phyloP scores from a whole-genome alignment of 306 rosid species.

The Biancaea sappan region DNA sequence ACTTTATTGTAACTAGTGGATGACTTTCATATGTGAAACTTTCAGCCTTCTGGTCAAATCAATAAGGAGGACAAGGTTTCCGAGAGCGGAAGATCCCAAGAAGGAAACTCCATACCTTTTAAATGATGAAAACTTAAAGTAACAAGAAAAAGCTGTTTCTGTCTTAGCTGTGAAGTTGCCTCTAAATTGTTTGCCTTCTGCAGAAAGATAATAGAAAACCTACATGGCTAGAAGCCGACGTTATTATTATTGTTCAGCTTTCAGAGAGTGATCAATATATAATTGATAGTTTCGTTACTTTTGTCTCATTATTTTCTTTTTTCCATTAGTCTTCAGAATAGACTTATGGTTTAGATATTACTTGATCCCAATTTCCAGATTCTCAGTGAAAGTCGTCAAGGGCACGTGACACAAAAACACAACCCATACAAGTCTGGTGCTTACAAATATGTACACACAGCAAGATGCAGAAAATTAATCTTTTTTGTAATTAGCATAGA shows the following conservation, averaged over 20 bases:
- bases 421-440: background rate
- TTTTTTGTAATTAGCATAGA: background rate
- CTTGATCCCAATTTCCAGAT: background rate
- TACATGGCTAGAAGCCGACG: slow-evolving; percentile 10
- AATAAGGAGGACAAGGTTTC: slow-evolving; percentile 48
- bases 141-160: slow-evolving; percentile 37
- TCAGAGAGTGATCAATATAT: slow-evolving; percentile 32
- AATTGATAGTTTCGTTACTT: slow-evolving; percentile 2
- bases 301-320: slow-evolving; percentile 15
- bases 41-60: too few relatives aligned
- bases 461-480: background rate
- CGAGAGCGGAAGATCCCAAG: slow-evolving; percentile 47
- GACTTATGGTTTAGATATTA: background rate
- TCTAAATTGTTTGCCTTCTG: slow-evolving; percentile 36
- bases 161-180: slow-evolving; percentile 33
- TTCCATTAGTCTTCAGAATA: slow-evolving; percentile 22
- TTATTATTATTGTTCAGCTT: slow-evolving; percentile 25
- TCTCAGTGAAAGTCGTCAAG: too few relatives aligned
- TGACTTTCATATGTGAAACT: slow-evolving; percentile 34
- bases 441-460: slow-evolving; percentile 9
- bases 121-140: slow-evolving; percentile 40
- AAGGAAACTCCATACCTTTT: slow-evolving; percentile 43
- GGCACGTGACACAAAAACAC: background rate
- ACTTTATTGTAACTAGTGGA: slow-evolving; percentile 27
- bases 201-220: slow-evolving; percentile 46